Percentiles rank a stretch among this genome's conserved stretches.
phyloP scores from a whole-genome alignment of 2,329 filamentous ascomycete species.

The Talaromyces funiculosus region DNA sequence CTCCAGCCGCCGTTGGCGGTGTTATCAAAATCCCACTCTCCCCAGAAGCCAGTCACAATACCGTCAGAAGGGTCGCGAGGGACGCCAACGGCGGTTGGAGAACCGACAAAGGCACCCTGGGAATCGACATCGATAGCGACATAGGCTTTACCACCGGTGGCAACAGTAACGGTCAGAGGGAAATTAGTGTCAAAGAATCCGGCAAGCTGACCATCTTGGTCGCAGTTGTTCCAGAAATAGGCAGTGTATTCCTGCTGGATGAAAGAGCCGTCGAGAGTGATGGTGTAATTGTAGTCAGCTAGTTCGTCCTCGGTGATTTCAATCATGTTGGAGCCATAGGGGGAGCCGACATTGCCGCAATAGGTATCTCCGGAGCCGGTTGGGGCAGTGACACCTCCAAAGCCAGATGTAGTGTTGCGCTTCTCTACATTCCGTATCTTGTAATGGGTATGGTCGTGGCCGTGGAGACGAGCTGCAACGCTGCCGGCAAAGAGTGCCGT shows the following conservation, averaged over 20 bases:
- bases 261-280: conserved; percentile 25
- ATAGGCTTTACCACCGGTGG: background rate
- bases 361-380: conserved; percentile 21
- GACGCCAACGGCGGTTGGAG: background rate
- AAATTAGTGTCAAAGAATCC: conserved; percentile 17
- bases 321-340: conserved; percentile 38
- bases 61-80: background rate
- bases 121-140: background rate
- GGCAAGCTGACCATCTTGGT: conserved; percentile 27
- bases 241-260: conserved; percentile 29
- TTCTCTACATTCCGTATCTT: background rate
- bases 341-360: conserved; percentile 32
- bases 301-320: conserved; percentile 28
- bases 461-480: background rate
- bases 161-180: background rate
- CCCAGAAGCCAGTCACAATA: conserved; percentile 31
- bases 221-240: conserved; percentile 36
- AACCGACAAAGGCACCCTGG: background rate
- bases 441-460: background rate
- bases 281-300: conserved; percentile 31
- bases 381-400: background rate
- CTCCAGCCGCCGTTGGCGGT: conserved; percentile 26
- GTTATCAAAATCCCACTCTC: conserved; percentile 35
- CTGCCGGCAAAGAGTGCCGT: background rate
- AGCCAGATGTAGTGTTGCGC: background rate